Evolutionary conservation across 1,284 basidiomycete species (phyloP), one percentile per base, ranked within the genome.

Genomic region (Pseudozyma tsukubaensis): DNA sequence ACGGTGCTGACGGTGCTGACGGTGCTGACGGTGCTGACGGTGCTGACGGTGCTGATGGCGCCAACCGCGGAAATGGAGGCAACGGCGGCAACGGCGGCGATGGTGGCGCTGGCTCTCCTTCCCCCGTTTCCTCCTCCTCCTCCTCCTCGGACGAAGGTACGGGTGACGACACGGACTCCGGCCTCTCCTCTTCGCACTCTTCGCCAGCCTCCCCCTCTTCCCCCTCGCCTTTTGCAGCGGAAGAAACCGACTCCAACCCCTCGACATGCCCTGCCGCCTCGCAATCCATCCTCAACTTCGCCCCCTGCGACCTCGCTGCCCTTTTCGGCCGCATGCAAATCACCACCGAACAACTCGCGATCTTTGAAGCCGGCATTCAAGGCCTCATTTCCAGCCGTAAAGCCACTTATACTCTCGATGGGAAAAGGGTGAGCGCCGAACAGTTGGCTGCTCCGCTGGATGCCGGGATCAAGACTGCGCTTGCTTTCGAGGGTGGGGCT

Each of bases 301-400:
- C 62, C 0, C 58, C 63, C 7, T 69, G 61, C 55, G 71, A 73
- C 32, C 12, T 73, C 3, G 51, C 59, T 3, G 40, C 54, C 3
- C 43, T 73, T 7, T 40, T 73, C n/a, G 45, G 21, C 1, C 34
- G 48, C 1, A 73, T 73, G 71, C 13, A 59, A 19, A 43, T 67
- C 48, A 68, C 59, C 5, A 14, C 50, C 12, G 36, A 58, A 21
- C 71, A 73, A 21, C 51, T 65, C 3, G 64, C 63, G n/a, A 56
- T 34, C 2, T 68, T 73, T 32, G 53, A 59, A 47, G 47, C 65
- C 6, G 65, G 71, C 1, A 1, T 68, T 11, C 36, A 54, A 11
- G 49, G 35, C 2, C 32, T 68, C 34, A 16, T 68, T 6, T 18
- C 18, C 0, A 43, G 48, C 13, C 56, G 50, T 12, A 50, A 34